Evolutionary conservation across 1,139 yeast species (phyloP).

Genomic region (Yamadazyma taylorii): DNA sequence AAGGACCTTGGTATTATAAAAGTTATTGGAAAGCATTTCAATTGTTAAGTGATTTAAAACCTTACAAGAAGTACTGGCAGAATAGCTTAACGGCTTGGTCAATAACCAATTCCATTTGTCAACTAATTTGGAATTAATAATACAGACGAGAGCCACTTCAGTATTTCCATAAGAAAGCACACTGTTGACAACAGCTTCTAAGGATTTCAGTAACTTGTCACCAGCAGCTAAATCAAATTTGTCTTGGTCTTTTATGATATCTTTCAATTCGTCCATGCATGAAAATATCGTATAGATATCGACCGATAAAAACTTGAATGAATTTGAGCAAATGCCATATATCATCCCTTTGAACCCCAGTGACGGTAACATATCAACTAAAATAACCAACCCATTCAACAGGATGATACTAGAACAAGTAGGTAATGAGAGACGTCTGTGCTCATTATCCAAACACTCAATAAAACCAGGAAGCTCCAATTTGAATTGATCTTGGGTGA

Average conservation of each 20-base stretch:
- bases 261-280: slow-evolving; percentile 2
- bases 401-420: too few species aligned
- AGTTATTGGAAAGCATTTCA: slow-evolving; percentile 5
- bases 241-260: neutral
- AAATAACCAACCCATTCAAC: too few species aligned
- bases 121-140: slow-evolving; percentile 1
- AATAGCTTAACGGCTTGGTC: neutral
- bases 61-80: slow-evolving; percentile 3
- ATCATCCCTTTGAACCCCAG: neutral
- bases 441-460: neutral
- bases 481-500: neutral
- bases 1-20: slow-evolving; percentile 2
- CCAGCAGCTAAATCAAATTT: too few species aligned
- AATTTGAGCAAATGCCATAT: neutral
- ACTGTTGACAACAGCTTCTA: slow-evolving; percentile 3
- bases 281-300: neutral
- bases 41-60: slow-evolving; percentile 6
- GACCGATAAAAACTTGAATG: neutral
- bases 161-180: slow-evolving; percentile 1
- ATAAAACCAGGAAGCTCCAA: neutral
- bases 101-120: neutral
- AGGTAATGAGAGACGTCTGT: neutral
- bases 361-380: neutral
- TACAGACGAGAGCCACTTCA: neutral
- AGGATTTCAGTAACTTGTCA: neutral